Percentiles rank a stretch among this genome's conserved stretches.
Conservation (phyloP, 2,329 filamentous ascomycete genomes). For the Arthroderma sp. region DNA sequence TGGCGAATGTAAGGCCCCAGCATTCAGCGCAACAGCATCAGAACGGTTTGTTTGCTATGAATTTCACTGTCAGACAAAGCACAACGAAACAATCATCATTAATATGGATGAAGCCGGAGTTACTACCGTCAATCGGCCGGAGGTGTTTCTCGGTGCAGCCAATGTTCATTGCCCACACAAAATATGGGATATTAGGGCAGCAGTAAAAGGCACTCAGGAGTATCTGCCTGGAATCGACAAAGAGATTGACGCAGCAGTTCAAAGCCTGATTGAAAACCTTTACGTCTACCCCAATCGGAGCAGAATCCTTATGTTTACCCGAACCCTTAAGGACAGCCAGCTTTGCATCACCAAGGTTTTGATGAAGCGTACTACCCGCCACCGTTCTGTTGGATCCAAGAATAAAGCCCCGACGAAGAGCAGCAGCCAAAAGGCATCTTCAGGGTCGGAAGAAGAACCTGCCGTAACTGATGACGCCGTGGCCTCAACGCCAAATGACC, state of each 20-base stretch:
- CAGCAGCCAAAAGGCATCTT: not conserved
- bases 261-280: constrained; percentile 21
- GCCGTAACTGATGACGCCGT: not conserved
- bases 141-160: constrained; percentile 20
- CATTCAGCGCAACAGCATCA: constrained; percentile 15
- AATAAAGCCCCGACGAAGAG: not conserved
- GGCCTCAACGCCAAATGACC: not conserved
- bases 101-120: constrained; percentile 21
- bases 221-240: constrained; percentile 13
- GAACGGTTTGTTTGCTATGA: constrained; percentile 21
- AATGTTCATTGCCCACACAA: constrained; percentile 27
- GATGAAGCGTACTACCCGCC: constrained; percentile 22
- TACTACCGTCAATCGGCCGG: constrained; percentile 16
- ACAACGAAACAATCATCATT: constrained; percentile 20
- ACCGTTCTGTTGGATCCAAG: constrained; percentile 13
- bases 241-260: constrained; percentile 18
- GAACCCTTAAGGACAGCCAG: constrained; percentile 13
- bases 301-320: constrained; percentile 18
- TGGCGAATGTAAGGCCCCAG: constrained; percentile 4
- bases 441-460: not conserved
- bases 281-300: constrained; percentile 19
- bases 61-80: constrained; percentile 25
- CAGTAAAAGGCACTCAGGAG: constrained; percentile 18
- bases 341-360: constrained; percentile 21
- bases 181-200: constrained; percentile 28